These are phyloP conservation scores for Chimonanthus praecox DNA, from an alignment of 164 flowering plant species.

Conservation along the genomic window DNA sequence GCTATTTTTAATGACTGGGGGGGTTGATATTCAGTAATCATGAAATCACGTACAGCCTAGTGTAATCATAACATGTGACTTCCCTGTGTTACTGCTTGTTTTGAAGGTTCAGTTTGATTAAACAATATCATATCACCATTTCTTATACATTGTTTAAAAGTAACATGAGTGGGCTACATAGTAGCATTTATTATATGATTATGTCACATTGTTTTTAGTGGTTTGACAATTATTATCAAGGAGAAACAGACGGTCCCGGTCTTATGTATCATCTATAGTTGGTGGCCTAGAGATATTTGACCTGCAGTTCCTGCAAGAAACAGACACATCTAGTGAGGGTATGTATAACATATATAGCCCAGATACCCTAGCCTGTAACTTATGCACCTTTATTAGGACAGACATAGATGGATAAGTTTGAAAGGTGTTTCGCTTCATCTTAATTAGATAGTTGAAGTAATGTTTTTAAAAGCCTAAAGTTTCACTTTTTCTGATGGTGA, in stretches of 20 bases:
- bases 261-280: slow-evolving; percentile 57
- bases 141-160: slow-evolving; percentile 19
- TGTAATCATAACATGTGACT: slow-evolving; percentile 13
- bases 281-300: slow-evolving; percentile 62
- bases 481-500: too few species aligned
- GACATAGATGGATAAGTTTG: too few species aligned
- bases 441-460: too few species aligned
- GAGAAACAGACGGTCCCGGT: slow-evolving; percentile 81
- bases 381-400: too few species aligned
- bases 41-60: slow-evolving; percentile 2
- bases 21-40: background rate
- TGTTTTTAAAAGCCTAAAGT: too few species aligned
- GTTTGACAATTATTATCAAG: slow-evolving; percentile 26
- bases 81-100: slow-evolving; percentile 8
- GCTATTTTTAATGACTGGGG: slow-evolving; percentile 1
- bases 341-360: too few species aligned
- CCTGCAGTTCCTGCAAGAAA: slow-evolving; percentile 57
- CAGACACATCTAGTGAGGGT: background rate
- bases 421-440: too few species aligned
- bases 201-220: slow-evolving; percentile 12
- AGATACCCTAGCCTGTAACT: too few species aligned
- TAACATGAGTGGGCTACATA: slow-evolving; percentile 15
- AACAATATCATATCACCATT: background rate
- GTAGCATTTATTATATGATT: slow-evolving; percentile 12
- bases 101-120: slow-evolving; percentile 5